These are phyloP conservation scores for Niebla homalea DNA, from an alignment of 495 filamentous ascomycete species.

Conservation along the genomic window DNA sequence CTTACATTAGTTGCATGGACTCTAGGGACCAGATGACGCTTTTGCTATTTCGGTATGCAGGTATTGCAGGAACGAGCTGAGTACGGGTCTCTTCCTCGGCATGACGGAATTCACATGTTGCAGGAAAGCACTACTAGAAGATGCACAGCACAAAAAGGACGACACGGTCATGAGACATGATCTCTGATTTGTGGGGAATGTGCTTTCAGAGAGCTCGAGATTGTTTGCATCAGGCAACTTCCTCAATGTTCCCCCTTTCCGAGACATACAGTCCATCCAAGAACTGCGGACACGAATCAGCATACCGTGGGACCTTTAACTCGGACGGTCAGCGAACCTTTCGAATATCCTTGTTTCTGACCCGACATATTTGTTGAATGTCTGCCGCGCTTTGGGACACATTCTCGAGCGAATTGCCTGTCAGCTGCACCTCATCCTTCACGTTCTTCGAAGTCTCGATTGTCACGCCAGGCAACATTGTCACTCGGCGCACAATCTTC, in stretches of 20 bases:
- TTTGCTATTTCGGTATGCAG: slow-evolving; percentile 11
- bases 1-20: too few species aligned
- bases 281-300: slow-evolving; percentile 54
- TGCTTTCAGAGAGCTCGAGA: too few species aligned
- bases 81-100: too few species aligned
- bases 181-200: too few species aligned
- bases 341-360: slow-evolving; percentile 99
- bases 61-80: too few species aligned
- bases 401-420: slow-evolving; percentile 86
- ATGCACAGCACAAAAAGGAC: too few species aligned
- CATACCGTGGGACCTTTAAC: not conserved
- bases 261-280: slow-evolving; percentile 99
- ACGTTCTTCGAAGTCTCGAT: slow-evolving; percentile 76
- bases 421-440: slow-evolving; percentile 92
- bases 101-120: too few species aligned
- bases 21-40: too few species aligned
- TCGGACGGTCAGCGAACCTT: slow-evolving; percentile 48
- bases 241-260: slow-evolving; percentile 75
- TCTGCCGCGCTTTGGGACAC: slow-evolving; percentile 96
- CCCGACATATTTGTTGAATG: slow-evolving; percentile 98
- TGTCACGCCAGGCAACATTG: slow-evolving; percentile 79
- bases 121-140: too few species aligned
- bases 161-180: too few species aligned
- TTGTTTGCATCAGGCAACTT: slow-evolving; percentile 15
- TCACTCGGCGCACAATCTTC: slow-evolving; percentile 92